Evolutionary conservation across 2,329 filamentous ascomycete species (phyloP), one percentile per base, ranked within the genome.

Genomic region (Tolypocladium tropicale): DNA sequence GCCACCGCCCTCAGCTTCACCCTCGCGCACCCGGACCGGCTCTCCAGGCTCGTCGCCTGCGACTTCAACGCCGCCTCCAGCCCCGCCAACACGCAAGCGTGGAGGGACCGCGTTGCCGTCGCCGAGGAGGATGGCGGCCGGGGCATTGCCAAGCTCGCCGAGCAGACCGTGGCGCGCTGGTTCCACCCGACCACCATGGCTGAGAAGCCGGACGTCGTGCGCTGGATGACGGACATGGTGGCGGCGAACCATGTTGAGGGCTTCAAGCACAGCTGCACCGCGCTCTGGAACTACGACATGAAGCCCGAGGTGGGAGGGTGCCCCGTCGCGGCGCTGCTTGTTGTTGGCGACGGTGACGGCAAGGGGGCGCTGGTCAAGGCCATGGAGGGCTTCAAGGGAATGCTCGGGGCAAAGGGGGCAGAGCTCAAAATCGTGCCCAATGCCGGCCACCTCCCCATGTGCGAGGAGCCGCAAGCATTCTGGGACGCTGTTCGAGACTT

Each of bases 361-460:
- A 81, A 79, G 61, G 81, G 80, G 1, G 86, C 87, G 1, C 66
- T 95, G 54, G 88, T 89, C 0, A 84, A 85, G 73, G 87, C 86
- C 4, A 95, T 95, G 89, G 83, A 86, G 55, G 83, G 83, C 16
- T 90, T 92, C 78, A 82, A 78, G 55, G 76, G 71, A 0, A 67
- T 74, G 21, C 68, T 90, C 46, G 85, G 86, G 0, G 68, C 74
- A 11, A 67, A 70, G 0, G 81, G 79, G 0, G 79, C 78, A 0
- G 77, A 82, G 57, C 78, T 91, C 61, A 82, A 79, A 67, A 70
- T 88, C 56, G 80, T 95, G 11, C 81, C 88, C 0, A 74, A 78
- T 10, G 84, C 89, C 0, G 90, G 90, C 0, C 90, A 95, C 74
- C 71, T 95, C 64, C 90, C 90, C 0, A 95, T 95, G 89, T 84